A percentile compares a stretch with the other conserved stretches of the same genome.
Evolutionary conservation across 164 flowering plant genomes (phyloP).

Genomic region (Kingdonia uniflora): DNA sequence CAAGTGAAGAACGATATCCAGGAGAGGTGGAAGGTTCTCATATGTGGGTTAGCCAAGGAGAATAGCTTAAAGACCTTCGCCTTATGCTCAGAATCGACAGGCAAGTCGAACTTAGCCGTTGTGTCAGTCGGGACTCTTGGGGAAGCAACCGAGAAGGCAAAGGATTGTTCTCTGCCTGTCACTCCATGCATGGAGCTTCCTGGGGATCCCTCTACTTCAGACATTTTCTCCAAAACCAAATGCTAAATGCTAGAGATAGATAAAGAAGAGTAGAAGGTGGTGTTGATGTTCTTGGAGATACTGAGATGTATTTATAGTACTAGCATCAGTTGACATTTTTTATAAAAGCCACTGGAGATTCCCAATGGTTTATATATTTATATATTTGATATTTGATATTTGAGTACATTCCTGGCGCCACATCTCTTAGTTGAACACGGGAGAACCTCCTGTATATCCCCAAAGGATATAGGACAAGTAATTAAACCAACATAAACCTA

Average conservation of each 20-base stretch:
- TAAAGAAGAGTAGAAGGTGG: background rate
- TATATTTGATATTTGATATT: background rate
- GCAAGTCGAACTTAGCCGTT: constrained; percentile 33
- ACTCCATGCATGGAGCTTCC: constrained; percentile 49
- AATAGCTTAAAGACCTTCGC: constrained; percentile 50
- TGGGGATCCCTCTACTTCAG: constrained; percentile 13
- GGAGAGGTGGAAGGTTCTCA: constrained; percentile 72
- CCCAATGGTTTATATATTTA: background rate
- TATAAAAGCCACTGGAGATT: background rate
- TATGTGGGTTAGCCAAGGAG: constrained; percentile 63
- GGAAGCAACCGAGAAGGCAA: constrained; percentile 28
- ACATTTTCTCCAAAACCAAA: too few species aligned
- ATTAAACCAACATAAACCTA: background rate
- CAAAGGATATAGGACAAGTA: background rate
- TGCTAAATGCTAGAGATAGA: background rate
- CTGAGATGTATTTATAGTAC: background rate
- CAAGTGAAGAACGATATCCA: constrained; percentile 83
- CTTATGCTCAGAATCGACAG: constrained; percentile 74
- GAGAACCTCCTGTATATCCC: background rate
- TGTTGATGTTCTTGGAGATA: background rate
- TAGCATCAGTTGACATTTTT: background rate
- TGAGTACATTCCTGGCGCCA: background rate
- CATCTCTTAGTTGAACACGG: background rate
- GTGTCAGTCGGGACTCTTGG: constrained; percentile 24
- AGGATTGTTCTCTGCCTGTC: constrained; percentile 24